Base-by-base conservation (phyloP, 441 rosid genomes). In the Biscutella laevigata region DNA sequence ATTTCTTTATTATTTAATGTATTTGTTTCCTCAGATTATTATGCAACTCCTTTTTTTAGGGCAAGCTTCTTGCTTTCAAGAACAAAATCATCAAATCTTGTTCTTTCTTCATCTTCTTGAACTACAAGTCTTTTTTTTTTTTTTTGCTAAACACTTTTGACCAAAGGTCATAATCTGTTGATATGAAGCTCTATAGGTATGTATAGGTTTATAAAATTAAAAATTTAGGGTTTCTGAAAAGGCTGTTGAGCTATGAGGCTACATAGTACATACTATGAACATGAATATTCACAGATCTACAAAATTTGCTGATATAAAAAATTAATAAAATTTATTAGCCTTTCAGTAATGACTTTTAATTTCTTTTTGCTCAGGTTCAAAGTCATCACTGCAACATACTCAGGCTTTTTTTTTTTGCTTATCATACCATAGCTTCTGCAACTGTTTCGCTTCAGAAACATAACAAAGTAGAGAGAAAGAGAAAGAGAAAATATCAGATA, bases 391-490 rank as follows among this genome's bases (percentile, higher is more conserved):
- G 83, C 78, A 74, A 62, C 59, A 54, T 16, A 32, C 67, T 72
- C 85, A 77, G 83, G 78, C 81, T n/a, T n/a, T n/a, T n/a, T n/a
- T 79, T 77, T 41, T 35, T 55, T 9, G 74, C 70, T 65, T 71
- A 71, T 68, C 74, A 68, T 64, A n/a, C n/a, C n/a, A n/a, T 65
- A 64, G 62, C 60, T 57, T 6, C 67, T 67, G 69, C 56, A 35
- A 51, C 77, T 63, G 75, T 61, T 29, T 55, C 39, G 21, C 20
- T 22, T 56, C 61, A 30, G 61, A 63, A 60, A 75, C 75, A 73
- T n/a, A n/a, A n/a, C n/a, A n/a, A n/a, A n/a, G n/a, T n/a, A n/a
- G n/a, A n/a, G n/a, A n/a, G n/a, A 67, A 62, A 67, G 43, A 60
- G 37, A 60, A 20, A 64, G 53, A 64, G 66, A 59, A 61, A 57